A percentile compares a stretch with the other conserved stretches of the same genome.
Conservation (phyloP, 2,329 filamentous ascomycete species). For the Rutstroemia sp. region DNA sequence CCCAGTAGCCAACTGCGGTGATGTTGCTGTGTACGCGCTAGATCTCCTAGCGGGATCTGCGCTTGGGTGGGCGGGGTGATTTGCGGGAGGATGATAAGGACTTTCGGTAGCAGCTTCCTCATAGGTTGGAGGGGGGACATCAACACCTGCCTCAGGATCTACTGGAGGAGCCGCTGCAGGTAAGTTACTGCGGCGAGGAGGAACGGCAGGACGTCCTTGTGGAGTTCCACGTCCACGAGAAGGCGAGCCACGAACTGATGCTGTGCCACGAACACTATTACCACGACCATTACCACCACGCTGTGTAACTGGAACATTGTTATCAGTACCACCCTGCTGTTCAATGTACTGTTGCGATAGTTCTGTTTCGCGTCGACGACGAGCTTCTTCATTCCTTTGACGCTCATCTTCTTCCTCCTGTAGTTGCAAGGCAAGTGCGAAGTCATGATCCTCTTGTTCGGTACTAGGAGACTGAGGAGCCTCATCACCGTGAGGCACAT, state of each 20-base stretch:
- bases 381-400: conserved; percentile 53
- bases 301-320: conserved; percentile 23
- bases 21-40: conserved; percentile 17
- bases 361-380: conserved; percentile 57
- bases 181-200: conserved; percentile 6
- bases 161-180: conserved; percentile 6
- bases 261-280: not conserved
- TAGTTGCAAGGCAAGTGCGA: conserved; percentile 83
- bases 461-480: conserved; percentile 26
- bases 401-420: conserved; percentile 90
- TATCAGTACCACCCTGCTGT: conserved; percentile 43
- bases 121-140: conserved; percentile 56
- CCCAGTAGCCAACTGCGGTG: not conserved
- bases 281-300: conserved; percentile 21
- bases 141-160: conserved; percentile 35
- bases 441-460: conserved; percentile 72
- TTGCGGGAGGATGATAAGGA: conserved; percentile 44
- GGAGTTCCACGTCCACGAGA: conserved; percentile 5
- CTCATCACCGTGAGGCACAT: conserved; percentile 6
- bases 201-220: conserved; percentile 9
- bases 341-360: conserved; percentile 66
- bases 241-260: not conserved
- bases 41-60: conserved; percentile 14
- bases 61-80: conserved; percentile 35
- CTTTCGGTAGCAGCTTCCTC: conserved; percentile 53